Percentiles rank a stretch among this genome's conserved stretches.
Conservation (phyloP, 2,329 filamentous ascomycete species). For the Arthrobotrys entomopaga region DNA sequence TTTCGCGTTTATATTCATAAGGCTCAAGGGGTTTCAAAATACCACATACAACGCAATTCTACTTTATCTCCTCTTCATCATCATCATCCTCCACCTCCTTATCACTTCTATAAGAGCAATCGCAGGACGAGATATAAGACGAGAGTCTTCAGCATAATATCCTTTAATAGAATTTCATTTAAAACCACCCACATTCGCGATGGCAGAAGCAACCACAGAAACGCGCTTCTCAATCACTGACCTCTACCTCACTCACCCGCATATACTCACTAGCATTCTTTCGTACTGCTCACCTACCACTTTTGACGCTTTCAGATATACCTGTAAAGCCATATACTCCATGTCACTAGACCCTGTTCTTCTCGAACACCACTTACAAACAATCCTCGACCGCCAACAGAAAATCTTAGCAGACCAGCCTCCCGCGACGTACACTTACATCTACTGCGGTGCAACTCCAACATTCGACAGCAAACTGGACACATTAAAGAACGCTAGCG, state of each 20-base stretch:
- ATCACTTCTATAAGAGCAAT: no score
- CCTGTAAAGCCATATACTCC: conserved; percentile 48
- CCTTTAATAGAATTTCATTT: neutral
- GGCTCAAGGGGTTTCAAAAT: no score
- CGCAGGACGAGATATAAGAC: no score
- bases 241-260: conserved; percentile 33
- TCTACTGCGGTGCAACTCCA: neutral
- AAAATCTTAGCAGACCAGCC: neutral
- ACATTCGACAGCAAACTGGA: conserved; percentile 29
- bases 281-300: conserved; percentile 43
- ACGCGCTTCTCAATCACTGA: neutral
- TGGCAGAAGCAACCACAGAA: conserved; percentile 1
- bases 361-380: conserved; percentile 30
- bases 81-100: no score
- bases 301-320: conserved; percentile 47
- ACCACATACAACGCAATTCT: no score
- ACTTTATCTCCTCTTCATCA: no score
- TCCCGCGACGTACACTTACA: neutral
- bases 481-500: conserved; percentile 15
- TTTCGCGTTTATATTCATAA: no score
- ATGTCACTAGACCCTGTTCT: conserved; percentile 46
- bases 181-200: neutral
- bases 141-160: no score
- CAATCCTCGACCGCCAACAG: conserved; percentile 30
- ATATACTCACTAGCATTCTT: conserved; percentile 36